These are phyloP conservation scores for Pneumocystis canis DNA, from an alignment of 1,139 yeast species.

Conservation along the genomic window DNA sequence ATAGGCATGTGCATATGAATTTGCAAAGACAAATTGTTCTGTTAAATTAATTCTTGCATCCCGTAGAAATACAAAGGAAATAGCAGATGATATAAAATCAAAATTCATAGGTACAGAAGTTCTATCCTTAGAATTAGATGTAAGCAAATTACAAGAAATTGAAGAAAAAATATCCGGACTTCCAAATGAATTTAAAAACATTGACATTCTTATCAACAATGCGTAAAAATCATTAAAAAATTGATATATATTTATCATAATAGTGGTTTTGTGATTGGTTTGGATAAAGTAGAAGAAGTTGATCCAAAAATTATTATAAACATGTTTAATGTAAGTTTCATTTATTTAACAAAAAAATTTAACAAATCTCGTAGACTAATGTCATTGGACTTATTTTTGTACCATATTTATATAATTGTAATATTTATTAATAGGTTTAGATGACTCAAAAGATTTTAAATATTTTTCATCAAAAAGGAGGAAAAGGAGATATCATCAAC, in stretches of 20 bases:
- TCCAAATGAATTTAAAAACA: slow-evolving; percentile 26
- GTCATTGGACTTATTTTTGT: slow-evolving; percentile 47
- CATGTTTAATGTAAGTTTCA: slow-evolving; percentile 28
- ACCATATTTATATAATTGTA: not conserved
- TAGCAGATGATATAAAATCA: slow-evolving; percentile 36
- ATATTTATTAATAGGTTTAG: slow-evolving; percentile 19
- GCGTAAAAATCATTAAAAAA: slow-evolving; percentile 29
- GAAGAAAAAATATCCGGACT: slow-evolving; percentile 36
- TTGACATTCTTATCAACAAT: slow-evolving; percentile 50
- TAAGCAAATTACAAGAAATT: slow-evolving; percentile 38
- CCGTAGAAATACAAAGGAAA: slow-evolving; percentile 45
- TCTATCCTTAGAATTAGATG: slow-evolving; percentile 44
- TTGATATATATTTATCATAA: not conserved
- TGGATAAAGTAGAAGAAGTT: slow-evolving; percentile 47
- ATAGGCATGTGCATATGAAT: slow-evolving; percentile 58
- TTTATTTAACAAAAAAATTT: not conserved
- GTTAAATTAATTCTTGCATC: slow-evolving; percentile 55
- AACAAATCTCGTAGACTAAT: slow-evolving; percentile 40
- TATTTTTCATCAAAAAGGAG: slow-evolving; percentile 39
- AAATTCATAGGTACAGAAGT: slow-evolving; percentile 35
- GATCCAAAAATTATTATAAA: slow-evolving; percentile 40
- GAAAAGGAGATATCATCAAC: slow-evolving; percentile 61
- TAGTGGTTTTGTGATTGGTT: slow-evolving; percentile 58
- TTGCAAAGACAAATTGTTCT: slow-evolving; percentile 53
- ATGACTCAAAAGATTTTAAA: slow-evolving; percentile 50